These are phyloP conservation scores for Hyphodiscus sp. DNA, from an alignment of 2,329 filamentous ascomycete species.

Conservation along the genomic window DNA sequence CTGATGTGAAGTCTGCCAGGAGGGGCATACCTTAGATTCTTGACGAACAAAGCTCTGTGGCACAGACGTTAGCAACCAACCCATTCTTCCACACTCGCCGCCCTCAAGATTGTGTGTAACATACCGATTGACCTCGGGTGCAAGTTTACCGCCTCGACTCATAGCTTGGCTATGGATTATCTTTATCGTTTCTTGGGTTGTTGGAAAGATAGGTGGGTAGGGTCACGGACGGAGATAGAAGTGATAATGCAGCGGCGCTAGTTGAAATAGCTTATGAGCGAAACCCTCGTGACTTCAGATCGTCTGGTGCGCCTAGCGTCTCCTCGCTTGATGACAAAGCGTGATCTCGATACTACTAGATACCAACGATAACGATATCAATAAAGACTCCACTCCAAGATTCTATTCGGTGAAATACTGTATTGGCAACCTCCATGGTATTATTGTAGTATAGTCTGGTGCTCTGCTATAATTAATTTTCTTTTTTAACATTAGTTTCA, in stretches of 20 bases:
- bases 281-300: background rate
- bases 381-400: too few relatives aligned
- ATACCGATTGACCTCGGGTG: constrained; percentile 98
- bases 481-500: too few relatives aligned
- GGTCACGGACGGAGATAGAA: background rate
- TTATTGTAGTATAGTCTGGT: too few relatives aligned
- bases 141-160: constrained; percentile 95
- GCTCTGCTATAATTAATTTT: too few relatives aligned
- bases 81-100: background rate
- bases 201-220: background rate
- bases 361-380: too few relatives aligned
- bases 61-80: constrained; percentile 21
- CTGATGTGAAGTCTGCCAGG: constrained; percentile 5
- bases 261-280: background rate
- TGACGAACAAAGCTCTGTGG: constrained; percentile 94
- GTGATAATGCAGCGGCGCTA: constrained; percentile 2
- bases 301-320: too few relatives aligned
- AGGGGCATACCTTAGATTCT: constrained; percentile 83
- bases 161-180: constrained; percentile 58
- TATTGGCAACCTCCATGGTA: too few relatives aligned
- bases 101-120: constrained; percentile 28
- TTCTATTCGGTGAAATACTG: too few relatives aligned
- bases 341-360: too few relatives aligned
- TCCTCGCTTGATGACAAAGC: too few relatives aligned
- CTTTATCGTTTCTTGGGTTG: constrained; percentile 11